Conservation (phyloP, 345 rosid species). For the Orychophragmus violaceus region DNA sequence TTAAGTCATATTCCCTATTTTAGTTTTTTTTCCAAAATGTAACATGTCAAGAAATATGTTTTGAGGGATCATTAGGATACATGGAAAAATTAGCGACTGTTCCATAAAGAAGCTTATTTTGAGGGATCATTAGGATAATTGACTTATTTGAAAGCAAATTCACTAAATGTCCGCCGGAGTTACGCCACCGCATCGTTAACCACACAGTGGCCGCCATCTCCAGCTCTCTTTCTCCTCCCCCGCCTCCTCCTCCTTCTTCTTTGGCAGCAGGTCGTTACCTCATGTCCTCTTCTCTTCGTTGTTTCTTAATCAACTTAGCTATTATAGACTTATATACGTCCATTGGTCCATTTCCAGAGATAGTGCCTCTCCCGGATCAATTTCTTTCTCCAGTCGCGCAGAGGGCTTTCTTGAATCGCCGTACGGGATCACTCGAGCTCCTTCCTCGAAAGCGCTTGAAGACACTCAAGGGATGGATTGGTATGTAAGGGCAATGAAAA, state of each 20-base stretch:
- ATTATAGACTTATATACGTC: too few relatives aligned
- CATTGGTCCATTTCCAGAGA: slow-evolving; percentile 8
- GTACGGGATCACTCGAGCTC: background rate
- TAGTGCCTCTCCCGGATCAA: slow-evolving; percentile 1
- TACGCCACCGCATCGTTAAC: slow-evolving; percentile 13
- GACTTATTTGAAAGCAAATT: background rate
- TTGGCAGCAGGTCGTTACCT: slow-evolving; percentile 15
- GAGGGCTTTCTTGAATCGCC: slow-evolving; percentile 1
- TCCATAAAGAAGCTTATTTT: background rate
- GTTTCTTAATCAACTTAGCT: slow-evolving; percentile 5
- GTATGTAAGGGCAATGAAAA: slow-evolving; percentile 76
- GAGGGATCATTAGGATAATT: background rate
- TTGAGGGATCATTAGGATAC: background rate
- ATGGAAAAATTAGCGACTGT: background rate
- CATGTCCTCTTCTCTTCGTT: background rate
- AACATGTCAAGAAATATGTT: background rate
- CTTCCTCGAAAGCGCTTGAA: slow-evolving; percentile 31
- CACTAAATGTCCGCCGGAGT: slow-evolving; percentile 5
- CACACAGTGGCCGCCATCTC: background rate
- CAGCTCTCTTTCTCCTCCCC: background rate
- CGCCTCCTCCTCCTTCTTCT: slow-evolving; percentile 11
- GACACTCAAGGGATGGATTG: slow-evolving; percentile 83
- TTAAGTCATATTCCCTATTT: too few relatives aligned
- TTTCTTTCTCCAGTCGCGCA: slow-evolving; percentile 5
- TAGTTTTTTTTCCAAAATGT: too few relatives aligned